These are phyloP conservation scores for Tetraselmis striata DNA, from an alignment of 139 green algal genomes.

Conservation along the genomic window DNA sequence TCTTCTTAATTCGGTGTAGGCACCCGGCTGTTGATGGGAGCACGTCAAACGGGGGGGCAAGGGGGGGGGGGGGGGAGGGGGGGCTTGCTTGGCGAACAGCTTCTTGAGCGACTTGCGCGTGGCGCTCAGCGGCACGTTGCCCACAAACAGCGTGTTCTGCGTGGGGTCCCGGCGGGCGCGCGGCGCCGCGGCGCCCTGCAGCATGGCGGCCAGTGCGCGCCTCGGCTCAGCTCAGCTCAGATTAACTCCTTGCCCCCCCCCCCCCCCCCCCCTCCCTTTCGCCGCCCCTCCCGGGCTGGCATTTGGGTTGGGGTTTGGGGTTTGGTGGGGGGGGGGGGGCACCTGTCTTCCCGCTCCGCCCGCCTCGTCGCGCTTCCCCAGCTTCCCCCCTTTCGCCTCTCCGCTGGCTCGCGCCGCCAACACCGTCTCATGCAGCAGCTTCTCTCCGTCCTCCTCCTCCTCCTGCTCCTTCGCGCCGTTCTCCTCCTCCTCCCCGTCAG, in stretches of 20 bases:
- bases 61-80: background rate
- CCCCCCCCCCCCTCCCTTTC: background rate
- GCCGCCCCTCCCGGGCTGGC: background rate
- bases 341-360: no score
- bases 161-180: background rate
- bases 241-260: background rate
- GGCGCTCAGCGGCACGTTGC: slow-evolving; percentile 68
- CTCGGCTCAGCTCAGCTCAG: background rate
- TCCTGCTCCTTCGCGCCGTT: no score
- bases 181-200: background rate
- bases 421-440: background rate
- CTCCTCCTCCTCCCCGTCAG: background rate
- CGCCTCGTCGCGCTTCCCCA: background rate
- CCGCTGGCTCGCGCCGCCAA: no score
- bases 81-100: slow-evolving; percentile 40
- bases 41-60: no score
- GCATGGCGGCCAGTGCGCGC: background rate
- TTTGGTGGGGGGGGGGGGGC: no score
- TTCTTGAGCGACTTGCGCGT: slow-evolving; percentile 50
- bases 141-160: slow-evolving; percentile 81
- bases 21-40: no score
- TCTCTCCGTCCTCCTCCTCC: background rate
- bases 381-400: background rate
- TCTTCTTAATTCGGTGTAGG: no score
- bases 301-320: no score